A percentile compares a stretch with the other conserved stretches of the same genome.
phyloP scores from a whole-genome alignment of 2,329 filamentous ascomycete genomes.

The Hysterium pulicare region DNA sequence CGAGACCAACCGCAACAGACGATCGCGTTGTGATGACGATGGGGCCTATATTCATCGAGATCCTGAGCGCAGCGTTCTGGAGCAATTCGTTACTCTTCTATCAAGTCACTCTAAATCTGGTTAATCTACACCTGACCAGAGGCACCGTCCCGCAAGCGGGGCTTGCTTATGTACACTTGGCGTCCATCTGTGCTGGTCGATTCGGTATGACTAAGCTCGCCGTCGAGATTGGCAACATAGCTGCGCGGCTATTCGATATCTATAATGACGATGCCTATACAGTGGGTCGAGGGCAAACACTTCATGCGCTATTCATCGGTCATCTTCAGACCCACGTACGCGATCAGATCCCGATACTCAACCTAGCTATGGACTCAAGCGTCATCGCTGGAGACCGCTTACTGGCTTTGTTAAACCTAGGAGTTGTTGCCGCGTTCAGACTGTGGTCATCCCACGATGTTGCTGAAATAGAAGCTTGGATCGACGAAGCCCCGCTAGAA shows the following conservation, averaged over 20 bases:
- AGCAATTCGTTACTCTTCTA: slow-evolving; percentile 70
- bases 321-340: slow-evolving; percentile 65
- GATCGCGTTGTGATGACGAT: slow-evolving; percentile 60
- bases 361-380: slow-evolving; percentile 64
- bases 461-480: slow-evolving; percentile 66
- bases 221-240: slow-evolving; percentile 60
- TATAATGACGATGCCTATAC: slow-evolving; percentile 57
- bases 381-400: slow-evolving; percentile 67
- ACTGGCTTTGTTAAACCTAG: slow-evolving; percentile 68
- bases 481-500: slow-evolving; percentile 69
- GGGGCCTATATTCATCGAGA: slow-evolving; percentile 68
- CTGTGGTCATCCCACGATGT: slow-evolving; percentile 69
- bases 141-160: slow-evolving; percentile 69
- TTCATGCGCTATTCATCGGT: slow-evolving; percentile 67
- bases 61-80: slow-evolving; percentile 71
- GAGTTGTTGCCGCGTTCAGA: slow-evolving; percentile 62
- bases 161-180: slow-evolving; percentile 65
- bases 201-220: slow-evolving; percentile 70
- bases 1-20: slow-evolving; percentile 34
- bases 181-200: slow-evolving; percentile 63
- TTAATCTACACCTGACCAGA: slow-evolving; percentile 61
- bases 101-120: slow-evolving; percentile 63
- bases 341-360: slow-evolving; percentile 57
- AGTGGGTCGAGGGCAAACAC: slow-evolving; percentile 64
- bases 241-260: slow-evolving; percentile 62